Percentiles rank a stretch among this genome's conserved stretches.
phyloP scores from a whole-genome alignment of 2,329 filamentous ascomycete genomes.

The Stylonectria norvegica region DNA sequence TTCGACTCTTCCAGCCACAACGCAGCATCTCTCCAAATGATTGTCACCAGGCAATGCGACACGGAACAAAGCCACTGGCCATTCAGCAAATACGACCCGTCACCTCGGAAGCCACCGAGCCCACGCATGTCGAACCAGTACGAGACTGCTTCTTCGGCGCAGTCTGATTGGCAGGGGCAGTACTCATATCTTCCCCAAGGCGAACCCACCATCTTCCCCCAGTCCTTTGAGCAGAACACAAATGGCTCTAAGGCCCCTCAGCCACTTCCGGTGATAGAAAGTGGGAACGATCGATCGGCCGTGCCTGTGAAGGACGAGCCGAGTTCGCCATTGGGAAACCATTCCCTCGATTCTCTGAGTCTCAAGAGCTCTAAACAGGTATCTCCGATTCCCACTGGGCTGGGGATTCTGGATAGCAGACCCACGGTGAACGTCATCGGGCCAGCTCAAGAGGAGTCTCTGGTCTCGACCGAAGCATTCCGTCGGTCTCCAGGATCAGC shows the following conservation, averaged over 20 bases:
- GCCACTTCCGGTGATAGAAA: constrained; percentile 32
- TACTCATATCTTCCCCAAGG: constrained; percentile 48
- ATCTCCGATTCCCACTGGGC: constrained; percentile 8
- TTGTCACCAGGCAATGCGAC: constrained; percentile 53
- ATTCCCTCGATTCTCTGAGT: constrained; percentile 40
- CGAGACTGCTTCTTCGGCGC: constrained; percentile 49
- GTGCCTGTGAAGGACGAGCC: constrained; percentile 62
- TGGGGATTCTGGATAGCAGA: constrained; percentile 1
- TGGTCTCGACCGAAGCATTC: neutral
- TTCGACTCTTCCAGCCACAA: constrained; percentile 36
- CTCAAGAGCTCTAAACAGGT: constrained; percentile 40
- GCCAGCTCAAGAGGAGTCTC: constrained; percentile 4
- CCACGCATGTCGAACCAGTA: constrained; percentile 58
- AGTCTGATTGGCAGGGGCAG: constrained; percentile 56
- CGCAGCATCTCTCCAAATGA: constrained; percentile 34
- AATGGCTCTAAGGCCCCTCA: constrained; percentile 21
- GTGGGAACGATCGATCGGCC: constrained; percentile 48
- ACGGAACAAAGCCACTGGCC: constrained; percentile 55
- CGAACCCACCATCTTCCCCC: constrained; percentile 44
- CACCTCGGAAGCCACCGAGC: constrained; percentile 43
- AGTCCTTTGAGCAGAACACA: constrained; percentile 42
- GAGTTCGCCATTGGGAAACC: constrained; percentile 35
- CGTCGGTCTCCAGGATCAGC: constrained; percentile 1
- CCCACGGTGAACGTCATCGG: too few species aligned
- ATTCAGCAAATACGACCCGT: constrained; percentile 49